These are phyloP conservation scores for Xylaria longipes DNA, from an alignment of 495 filamentous ascomycete genomes.

Conservation along the genomic window DNA sequence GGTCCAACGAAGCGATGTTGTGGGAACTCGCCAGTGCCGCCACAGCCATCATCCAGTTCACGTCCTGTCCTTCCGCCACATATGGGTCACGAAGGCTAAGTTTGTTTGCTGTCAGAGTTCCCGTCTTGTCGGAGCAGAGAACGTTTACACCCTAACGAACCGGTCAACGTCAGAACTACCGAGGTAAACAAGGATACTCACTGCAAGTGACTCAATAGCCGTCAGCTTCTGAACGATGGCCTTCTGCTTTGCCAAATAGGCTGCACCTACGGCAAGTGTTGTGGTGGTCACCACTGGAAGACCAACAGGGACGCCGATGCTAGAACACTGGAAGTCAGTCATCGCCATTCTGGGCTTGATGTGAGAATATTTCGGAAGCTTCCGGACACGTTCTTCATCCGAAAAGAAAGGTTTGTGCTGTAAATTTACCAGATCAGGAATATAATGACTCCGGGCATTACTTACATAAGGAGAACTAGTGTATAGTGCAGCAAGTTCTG, in stretches of 20 bases:
- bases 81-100: constrained; percentile 85
- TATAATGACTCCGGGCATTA: not conserved
- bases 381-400: not conserved
- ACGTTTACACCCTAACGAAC: constrained; percentile 76
- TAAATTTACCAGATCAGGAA: not conserved
- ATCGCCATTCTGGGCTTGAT: not conserved
- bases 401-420: not conserved
- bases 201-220: constrained; percentile 89
- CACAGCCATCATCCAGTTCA: constrained; percentile 86
- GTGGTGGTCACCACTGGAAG: constrained; percentile 94
- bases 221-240: constrained; percentile 96
- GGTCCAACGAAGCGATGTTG: constrained; percentile 90
- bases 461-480: constrained; percentile 74
- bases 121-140: constrained; percentile 96
- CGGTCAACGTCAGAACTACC: constrained; percentile 7
- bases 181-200: constrained; percentile 21
- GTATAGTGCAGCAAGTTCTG: constrained; percentile 78
- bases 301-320: constrained; percentile 91
- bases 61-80: constrained; percentile 76
- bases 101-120: constrained; percentile 91
- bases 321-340: not conserved
- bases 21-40: constrained; percentile 88
- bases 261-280: constrained; percentile 93
- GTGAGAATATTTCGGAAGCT: not conserved
- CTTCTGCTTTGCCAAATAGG: constrained; percentile 91